phyloP scores from a whole-genome alignment of 2,329 filamentous ascomycete species.

The Verticillium dahliae region DNA sequence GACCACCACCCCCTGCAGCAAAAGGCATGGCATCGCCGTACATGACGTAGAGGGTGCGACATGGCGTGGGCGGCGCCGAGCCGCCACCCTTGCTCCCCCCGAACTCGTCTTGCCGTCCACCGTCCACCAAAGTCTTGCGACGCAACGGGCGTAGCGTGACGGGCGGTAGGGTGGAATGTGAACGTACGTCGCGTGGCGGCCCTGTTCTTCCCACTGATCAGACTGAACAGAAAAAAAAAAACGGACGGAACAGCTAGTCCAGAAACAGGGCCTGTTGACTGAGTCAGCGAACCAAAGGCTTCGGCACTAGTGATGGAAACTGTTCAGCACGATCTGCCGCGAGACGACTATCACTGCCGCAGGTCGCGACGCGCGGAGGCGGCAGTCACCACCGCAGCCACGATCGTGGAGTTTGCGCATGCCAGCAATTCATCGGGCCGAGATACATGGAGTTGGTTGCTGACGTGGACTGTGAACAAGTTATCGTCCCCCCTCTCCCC shows the following conservation, averaged over 20 bases:
- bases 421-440: no score
- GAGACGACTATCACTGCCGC: no score
- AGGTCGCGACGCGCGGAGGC: no score
- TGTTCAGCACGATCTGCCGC: neutral
- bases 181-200: neutral
- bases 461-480: no score
- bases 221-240: neutral
- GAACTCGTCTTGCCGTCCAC: no score
- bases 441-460: no score
- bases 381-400: no score
- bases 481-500: no score
- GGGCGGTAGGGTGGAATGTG: neutral
- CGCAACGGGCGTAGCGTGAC: neutral
- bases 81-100: neutral
- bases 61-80: neutral
- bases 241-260: neutral
- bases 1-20: neutral
- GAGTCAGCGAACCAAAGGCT: neutral
- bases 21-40: neutral
- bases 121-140: neutral
- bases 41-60: neutral
- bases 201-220: neutral
- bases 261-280: neutral
- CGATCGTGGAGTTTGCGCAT: no score
- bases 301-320: neutral